These are phyloP conservation scores for Ganoderma sinense DNA, from an alignment of 1,284 basidiomycete species.

Conservation along the genomic window DNA sequence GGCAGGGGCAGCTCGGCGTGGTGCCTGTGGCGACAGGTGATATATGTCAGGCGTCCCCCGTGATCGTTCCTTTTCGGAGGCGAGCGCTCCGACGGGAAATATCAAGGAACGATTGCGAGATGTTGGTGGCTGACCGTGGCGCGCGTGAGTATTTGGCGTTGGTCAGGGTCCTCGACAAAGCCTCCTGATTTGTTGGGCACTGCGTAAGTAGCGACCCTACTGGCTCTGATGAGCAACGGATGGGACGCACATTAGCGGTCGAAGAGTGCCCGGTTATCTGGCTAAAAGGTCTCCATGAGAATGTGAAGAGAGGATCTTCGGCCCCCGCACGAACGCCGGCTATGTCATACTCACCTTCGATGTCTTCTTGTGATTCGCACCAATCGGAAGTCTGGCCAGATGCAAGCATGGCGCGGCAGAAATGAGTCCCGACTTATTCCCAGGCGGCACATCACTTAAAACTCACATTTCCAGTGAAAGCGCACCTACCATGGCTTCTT, in stretches of 20 bases:
- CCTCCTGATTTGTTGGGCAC: too few species aligned
- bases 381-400: background rate
- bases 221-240: background rate
- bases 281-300: background rate
- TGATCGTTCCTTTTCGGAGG: background rate
- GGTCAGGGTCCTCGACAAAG: background rate
- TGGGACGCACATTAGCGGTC: background rate
- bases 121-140: too few species aligned
- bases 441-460: background rate
- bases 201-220: too few species aligned
- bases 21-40: background rate
- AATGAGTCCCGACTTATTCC: background rate
- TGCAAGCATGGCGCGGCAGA: background rate
- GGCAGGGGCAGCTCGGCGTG: background rate
- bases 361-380: background rate
- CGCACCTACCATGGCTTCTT: background rate
- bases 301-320: background rate
- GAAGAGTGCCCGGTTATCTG: background rate
- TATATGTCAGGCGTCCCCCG: conserved; percentile 2
- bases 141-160: background rate
- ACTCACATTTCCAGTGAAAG: background rate
- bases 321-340: background rate
- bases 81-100: conserved; percentile 1
- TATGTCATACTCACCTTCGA: background rate
- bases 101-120: too few species aligned